A percentile compares a stretch with the other conserved stretches of the same genome.
phyloP scores from a whole-genome alignment of 2,329 filamentous ascomycete genomes.

The Conoideocrella luteorostrata region DNA sequence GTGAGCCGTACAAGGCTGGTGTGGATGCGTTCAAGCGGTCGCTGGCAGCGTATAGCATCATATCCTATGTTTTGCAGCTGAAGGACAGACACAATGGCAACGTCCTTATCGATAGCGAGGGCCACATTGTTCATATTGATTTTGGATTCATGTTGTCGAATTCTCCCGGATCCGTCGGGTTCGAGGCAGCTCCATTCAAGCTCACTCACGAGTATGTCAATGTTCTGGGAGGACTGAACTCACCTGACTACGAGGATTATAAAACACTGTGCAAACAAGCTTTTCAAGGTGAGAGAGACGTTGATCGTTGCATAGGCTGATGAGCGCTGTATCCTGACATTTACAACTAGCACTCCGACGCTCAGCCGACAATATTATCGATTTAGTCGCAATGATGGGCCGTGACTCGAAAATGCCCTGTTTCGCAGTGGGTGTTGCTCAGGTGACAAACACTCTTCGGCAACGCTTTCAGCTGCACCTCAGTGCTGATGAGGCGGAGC shows the following conservation, averaged over 20 bases:
- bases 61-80: constrained; percentile 75
- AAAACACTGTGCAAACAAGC: constrained; percentile 76
- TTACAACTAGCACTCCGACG: constrained; percentile 58
- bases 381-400: constrained; percentile 80
- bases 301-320: too few relatives aligned
- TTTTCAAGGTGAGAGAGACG: constrained; percentile 58
- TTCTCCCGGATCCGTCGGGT: constrained; percentile 75
- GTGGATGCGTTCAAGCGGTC: constrained; percentile 75
- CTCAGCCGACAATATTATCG: constrained; percentile 74
- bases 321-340: too few relatives aligned
- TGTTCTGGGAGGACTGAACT: constrained; percentile 67
- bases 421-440: constrained; percentile 66
- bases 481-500: constrained; percentile 74
- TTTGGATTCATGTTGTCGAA: constrained; percentile 89
- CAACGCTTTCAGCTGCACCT: constrained; percentile 77
- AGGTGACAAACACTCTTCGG: constrained; percentile 62
- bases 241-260: constrained; percentile 66
- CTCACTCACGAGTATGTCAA: constrained; percentile 82
- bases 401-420: constrained; percentile 79
- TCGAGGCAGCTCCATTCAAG: constrained; percentile 83
- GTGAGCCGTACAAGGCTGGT: constrained; percentile 62
- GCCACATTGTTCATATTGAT: constrained; percentile 83
- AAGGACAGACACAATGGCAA: constrained; percentile 86
- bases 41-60: constrained; percentile 80
- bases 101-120: constrained; percentile 77